phyloP scores from a whole-genome alignment of 441 rosid genomes.

The Adansonia grandidieri region DNA sequence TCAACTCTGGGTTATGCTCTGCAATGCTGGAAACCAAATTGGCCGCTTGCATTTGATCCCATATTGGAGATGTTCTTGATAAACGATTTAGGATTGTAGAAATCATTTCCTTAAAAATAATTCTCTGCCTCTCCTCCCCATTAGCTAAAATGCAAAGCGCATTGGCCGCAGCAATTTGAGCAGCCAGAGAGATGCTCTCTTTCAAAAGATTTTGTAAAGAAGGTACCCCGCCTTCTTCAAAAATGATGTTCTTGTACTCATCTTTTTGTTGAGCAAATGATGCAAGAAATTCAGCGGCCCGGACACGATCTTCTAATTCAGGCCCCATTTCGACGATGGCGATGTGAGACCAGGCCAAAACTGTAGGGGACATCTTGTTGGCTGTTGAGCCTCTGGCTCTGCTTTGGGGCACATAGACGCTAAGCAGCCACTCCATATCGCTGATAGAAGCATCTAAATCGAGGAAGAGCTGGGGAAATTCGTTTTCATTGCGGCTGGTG shows the following conservation, averaged over 20 bases:
- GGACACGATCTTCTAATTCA: conserved; percentile 38
- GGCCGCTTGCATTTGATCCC: conserved; percentile 56
- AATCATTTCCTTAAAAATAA: conserved; percentile 43
- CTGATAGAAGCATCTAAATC: conserved; percentile 53
- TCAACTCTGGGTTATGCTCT: conserved; percentile 40
- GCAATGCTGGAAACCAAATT: conserved; percentile 58
- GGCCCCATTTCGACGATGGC: conserved; percentile 49
- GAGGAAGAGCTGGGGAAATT: conserved; percentile 45
- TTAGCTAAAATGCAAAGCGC: conserved; percentile 44
- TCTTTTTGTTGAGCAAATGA: conserved; percentile 51
- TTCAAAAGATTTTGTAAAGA: conserved; percentile 52
- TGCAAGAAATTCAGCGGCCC: conserved; percentile 51
- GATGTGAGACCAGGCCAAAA: conserved; percentile 61
- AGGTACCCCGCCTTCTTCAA: conserved; percentile 59
- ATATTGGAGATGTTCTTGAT: conserved; percentile 49
- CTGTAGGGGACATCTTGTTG: conserved; percentile 46
- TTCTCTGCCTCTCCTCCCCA: conserved; percentile 44
- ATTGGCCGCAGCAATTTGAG: conserved; percentile 50
- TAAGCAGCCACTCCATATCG: conserved; percentile 50
- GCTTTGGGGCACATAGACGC: conserved; percentile 39
- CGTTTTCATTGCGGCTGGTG: conserved; percentile 40
- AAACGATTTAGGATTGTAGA: conserved; percentile 42
- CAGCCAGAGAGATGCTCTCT: conserved; percentile 43
- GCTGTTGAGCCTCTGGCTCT: conserved; percentile 50
- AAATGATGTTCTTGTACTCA: conserved; percentile 54